These are phyloP conservation scores for Cubamyces sp. DNA, from an alignment of 768 basidiomycete species.

Conservation along the genomic window DNA sequence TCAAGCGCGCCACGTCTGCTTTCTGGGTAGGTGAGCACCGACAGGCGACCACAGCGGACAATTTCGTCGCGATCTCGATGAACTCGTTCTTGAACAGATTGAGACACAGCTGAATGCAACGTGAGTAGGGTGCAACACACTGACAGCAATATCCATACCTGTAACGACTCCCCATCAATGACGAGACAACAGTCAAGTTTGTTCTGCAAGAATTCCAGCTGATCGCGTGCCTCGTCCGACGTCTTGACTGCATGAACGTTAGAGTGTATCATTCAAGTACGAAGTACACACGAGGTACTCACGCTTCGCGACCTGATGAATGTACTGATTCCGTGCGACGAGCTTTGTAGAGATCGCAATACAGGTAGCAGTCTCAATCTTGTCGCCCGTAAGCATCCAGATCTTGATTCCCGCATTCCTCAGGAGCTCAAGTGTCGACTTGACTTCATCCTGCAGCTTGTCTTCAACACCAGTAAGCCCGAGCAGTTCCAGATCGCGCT, in stretches of 20 bases:
- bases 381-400: constrained; percentile 99
- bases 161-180: constrained; percentile 95
- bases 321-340: constrained; percentile 95
- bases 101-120: constrained; percentile 71
- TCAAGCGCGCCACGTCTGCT: constrained; percentile 94
- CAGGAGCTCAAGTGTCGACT: constrained; percentile 87
- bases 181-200: constrained; percentile 98
- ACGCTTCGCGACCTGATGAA: constrained; percentile 96
- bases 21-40: constrained; percentile 99
- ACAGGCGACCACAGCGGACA: constrained; percentile 96
- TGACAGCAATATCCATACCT: constrained; percentile 51
- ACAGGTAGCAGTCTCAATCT: constrained; percentile 97
- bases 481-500: constrained; percentile 88
- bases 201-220: constrained; percentile 91
- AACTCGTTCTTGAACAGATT: constrained; percentile 93
- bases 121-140: neutral
- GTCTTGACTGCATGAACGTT: constrained; percentile 68
- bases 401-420: constrained; percentile 98
- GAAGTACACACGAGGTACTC: constrained; percentile 30
- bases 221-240: constrained; percentile 77
- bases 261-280: neutral
- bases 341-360: constrained; percentile 98
- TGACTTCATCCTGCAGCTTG: constrained; percentile 97
- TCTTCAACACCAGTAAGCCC: constrained; percentile 99
- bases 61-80: constrained; percentile 93